These are phyloP conservation scores for Rhodotorula sp. DNA, from an alignment of 1,284 basidiomycete genomes.

Conservation along the genomic window DNA sequence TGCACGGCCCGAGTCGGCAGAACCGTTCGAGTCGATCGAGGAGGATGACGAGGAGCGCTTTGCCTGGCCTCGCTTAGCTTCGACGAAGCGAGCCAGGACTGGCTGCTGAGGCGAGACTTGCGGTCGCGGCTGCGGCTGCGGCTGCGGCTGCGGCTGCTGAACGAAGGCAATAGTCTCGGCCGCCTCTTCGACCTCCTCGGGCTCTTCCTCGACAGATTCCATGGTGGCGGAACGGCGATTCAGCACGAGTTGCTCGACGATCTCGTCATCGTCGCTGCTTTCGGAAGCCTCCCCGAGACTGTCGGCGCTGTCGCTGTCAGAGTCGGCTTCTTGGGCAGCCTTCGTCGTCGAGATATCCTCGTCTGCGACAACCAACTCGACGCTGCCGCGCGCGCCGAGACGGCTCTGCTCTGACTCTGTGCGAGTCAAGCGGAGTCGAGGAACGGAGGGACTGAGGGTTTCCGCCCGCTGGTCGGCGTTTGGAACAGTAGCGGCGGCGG, in stretches of 20 bases:
- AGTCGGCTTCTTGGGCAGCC: too few species aligned
- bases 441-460: constrained; percentile 9
- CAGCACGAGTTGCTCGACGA: neutral
- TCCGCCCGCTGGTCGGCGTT: neutral
- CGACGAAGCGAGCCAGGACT: constrained; percentile 7
- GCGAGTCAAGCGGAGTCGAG: constrained; percentile 29
- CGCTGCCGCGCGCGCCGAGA: constrained; percentile 18
- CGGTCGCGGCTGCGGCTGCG: neutral
- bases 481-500: neutral
- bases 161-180: neutral
- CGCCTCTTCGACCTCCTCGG: neutral
- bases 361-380: constrained; percentile 20
- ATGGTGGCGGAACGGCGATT: neutral
- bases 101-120: neutral
- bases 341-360: neutral
- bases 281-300: neutral
- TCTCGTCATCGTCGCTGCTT: neutral
- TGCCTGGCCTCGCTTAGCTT: constrained; percentile 6
- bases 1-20: neutral
- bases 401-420: constrained; percentile 31
- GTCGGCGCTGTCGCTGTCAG: too few species aligned
- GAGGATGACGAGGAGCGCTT: neutral
- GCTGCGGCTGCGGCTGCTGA: too few species aligned
- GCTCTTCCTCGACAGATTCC: neutral
- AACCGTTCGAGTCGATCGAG: neutral